Evolutionary conservation across 1,284 basidiomycete species (phyloP).

Genomic region (Cryptococcus wingfieldii): DNA sequence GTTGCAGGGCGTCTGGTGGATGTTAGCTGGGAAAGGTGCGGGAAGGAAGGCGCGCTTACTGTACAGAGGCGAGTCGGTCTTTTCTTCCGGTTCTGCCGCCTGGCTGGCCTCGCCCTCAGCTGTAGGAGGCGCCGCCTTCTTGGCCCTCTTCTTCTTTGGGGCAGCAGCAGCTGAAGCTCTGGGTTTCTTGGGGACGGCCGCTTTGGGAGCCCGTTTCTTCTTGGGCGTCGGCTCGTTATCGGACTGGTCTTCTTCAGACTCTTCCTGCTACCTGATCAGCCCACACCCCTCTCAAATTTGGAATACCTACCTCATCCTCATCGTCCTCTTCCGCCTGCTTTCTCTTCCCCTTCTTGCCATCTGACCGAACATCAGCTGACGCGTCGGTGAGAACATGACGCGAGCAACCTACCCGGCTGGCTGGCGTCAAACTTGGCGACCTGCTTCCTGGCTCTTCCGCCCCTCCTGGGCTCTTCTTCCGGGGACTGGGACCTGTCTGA

Average conservation of each 20-base stretch:
- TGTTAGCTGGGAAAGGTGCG: constrained; percentile 8
- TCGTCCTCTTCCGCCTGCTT: constrained; percentile 14
- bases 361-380: not conserved
- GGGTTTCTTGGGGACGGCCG: constrained; percentile 17
- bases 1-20: constrained; percentile 39
- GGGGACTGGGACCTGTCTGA: not conserved
- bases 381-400: not conserved
- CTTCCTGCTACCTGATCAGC: not conserved
- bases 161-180: constrained; percentile 3
- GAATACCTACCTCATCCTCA: constrained; percentile 15
- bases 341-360: constrained; percentile 11
- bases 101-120: constrained; percentile 8
- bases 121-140: constrained; percentile 5
- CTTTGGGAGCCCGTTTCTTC: constrained; percentile 18
- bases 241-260: constrained; percentile 13
- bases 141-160: constrained; percentile 13
- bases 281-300: not conserved
- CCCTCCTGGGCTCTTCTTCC: constrained; percentile 34
- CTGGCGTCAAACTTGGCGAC: constrained; percentile 33
- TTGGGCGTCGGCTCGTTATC: constrained; percentile 21
- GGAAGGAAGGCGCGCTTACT: constrained; percentile 22
- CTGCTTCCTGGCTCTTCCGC: constrained; percentile 33
- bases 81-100: constrained; percentile 24
- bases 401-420: constrained; percentile 11
- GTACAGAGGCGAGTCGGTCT: constrained; percentile 37